A percentile compares a stretch with the other conserved stretches of the same genome.
Conservation (phyloP, 192 early-diverging fungal species). For the Phlyctochytrium bullatum region DNA sequence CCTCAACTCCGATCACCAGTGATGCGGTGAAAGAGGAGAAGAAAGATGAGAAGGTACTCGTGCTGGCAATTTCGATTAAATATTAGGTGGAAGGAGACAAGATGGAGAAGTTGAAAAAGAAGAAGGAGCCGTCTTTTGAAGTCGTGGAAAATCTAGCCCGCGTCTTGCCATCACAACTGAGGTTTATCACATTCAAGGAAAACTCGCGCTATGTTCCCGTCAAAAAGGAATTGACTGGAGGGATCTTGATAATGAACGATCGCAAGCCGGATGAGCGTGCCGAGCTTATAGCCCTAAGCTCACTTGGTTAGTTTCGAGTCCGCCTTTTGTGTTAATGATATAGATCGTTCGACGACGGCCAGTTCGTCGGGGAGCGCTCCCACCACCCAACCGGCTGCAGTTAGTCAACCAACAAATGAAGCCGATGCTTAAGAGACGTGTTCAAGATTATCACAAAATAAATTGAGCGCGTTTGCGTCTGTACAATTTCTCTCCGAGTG, state of each 20-base stretch:
- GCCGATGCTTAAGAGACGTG: no score
- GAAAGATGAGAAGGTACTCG: slow-evolving; percentile 55
- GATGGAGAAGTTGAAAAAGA: slow-evolving; percentile 56
- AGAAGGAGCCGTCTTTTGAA: slow-evolving; percentile 75
- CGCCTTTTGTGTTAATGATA: slow-evolving; percentile 3
- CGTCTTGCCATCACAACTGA: slow-evolving; percentile 82
- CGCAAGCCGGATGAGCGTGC: slow-evolving; percentile 73
- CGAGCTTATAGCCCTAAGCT: slow-evolving; percentile 61
- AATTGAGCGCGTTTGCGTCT: no score
- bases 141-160: slow-evolving; percentile 84
- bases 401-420: no score
- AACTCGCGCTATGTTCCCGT: slow-evolving; percentile 87
- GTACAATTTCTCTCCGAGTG: no score
- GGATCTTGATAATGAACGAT: slow-evolving; percentile 87
- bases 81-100: slow-evolving; percentile 42
- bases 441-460: no score
- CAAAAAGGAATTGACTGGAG: slow-evolving; percentile 69
- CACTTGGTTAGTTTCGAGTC: slow-evolving; percentile 18
- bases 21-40: slow-evolving; percentile 48
- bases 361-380: no score
- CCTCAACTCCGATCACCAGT: slow-evolving; percentile 15
- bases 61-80: neutral
- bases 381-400: no score
- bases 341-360: no score
- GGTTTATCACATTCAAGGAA: slow-evolving; percentile 81